Evolutionary conservation across 2,329 filamentous ascomycete genomes (phyloP), one percentile per base, ranked within the genome.

Genomic region (Davidsoniella neocaledoniae): DNA sequence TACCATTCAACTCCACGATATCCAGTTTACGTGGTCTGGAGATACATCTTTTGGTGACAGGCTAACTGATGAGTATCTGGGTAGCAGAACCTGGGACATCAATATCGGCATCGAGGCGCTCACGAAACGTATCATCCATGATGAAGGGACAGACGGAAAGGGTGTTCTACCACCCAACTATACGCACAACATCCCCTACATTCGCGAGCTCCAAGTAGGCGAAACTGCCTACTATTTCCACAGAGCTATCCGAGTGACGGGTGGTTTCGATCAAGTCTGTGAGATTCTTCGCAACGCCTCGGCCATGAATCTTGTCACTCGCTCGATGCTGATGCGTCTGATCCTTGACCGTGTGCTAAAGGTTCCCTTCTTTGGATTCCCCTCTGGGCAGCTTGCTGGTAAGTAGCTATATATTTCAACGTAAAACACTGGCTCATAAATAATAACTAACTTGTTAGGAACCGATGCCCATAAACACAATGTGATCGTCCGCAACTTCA

Each of bases 291-390:
- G 40, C 10, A 39, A 19, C 25, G 42, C 51, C n/a, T 6, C 39
- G 2, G 41, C 43, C 2, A 23, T 53, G 19, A 38, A 17, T 16
- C 17, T 49, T 8, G 46, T 46, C 1, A 46, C 46, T 36, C 37
- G 43, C 7, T 53, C 51, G 2, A 53, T 53, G 43, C 37, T 53
- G 8, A 53, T 53, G 51, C 46, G 43, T n/a, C 9, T 49, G 5
- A 37, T 53, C 25, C 26, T 49, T 21, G 46, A 53, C 12, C 42
- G 41, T 10, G 47, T 53, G 9, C 29, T 53, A 2, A 21, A 37
- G 5, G 19, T 46, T 23, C 17, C 42, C 9, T 49, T 53, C n/a
- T 53, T 53, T 42, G 51, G 43, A 14, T 53, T 48, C 16, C 4
- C 17, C 7, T n/a, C 9, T 19, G 26, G 12, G 17, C 23, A 9